Evolutionary conservation across 2,329 filamentous ascomycete genomes (phyloP).

Genomic region (Blastomyces silverae): DNA sequence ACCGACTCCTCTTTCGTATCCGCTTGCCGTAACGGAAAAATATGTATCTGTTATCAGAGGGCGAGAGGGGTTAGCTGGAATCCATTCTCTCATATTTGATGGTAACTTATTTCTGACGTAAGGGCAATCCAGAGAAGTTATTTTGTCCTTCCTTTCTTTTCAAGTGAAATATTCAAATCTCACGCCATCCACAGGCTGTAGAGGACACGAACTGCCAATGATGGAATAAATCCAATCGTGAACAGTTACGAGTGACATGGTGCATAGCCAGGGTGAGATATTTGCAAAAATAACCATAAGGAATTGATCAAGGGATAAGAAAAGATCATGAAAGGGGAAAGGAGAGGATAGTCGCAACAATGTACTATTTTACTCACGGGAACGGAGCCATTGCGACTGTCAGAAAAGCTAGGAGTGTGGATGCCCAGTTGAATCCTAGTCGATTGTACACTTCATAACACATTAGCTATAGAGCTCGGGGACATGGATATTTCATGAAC

Average conservation of each 20-base stretch:
- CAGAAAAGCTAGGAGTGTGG: conserved; percentile 40
- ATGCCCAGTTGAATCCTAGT: conserved; percentile 44
- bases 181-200: too few relatives aligned
- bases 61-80: neutral
- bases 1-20: conserved; percentile 39
- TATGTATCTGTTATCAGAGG: conserved; percentile 32
- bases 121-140: neutral
- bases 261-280: neutral
- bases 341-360: neutral
- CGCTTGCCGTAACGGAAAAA: conserved; percentile 41
- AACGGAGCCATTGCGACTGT: conserved; percentile 42
- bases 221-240: too few relatives aligned
- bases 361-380: conserved; percentile 34
- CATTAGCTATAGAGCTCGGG: neutral
- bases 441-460: conserved; percentile 39
- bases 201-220: too few relatives aligned
- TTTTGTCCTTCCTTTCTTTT: neutral
- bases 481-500: neutral
- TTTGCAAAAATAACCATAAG: neutral
- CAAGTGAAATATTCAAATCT: too few relatives aligned
- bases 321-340: conserved; percentile 9
- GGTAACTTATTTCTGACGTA: neutral
- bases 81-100: neutral
- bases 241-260: neutral
- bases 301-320: conserved; percentile 8